These are phyloP conservation scores for Citrus inodora DNA, from an alignment of 345 rosid species.

Conservation along the genomic window DNA sequence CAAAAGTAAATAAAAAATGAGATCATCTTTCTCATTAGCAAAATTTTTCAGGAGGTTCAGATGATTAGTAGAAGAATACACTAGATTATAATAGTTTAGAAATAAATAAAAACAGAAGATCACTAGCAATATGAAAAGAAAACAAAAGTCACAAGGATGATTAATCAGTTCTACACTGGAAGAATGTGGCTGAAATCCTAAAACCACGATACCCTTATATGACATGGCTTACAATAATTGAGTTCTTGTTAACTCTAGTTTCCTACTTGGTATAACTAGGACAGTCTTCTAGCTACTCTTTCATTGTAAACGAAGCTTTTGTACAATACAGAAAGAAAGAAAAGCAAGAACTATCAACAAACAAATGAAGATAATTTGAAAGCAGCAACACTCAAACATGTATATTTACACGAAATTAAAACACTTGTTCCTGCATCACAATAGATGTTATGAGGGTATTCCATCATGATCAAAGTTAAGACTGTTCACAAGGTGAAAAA, in stretches of 20 bases:
- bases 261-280: background rate
- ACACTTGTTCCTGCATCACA: background rate
- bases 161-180: background rate
- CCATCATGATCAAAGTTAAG: background rate
- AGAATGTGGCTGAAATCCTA: background rate
- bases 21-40: conserved; percentile 20
- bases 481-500: background rate
- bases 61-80: background rate
- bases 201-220: background rate
- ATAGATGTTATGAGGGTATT: background rate
- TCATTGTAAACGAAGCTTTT: background rate
- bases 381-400: background rate
- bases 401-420: background rate
- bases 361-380: background rate
- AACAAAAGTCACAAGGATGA: background rate
- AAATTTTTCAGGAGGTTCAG: background rate
- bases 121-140: background rate
- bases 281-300: background rate
- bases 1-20: conserved; percentile 16
- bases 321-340: background rate
- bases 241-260: background rate
- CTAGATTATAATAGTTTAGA: background rate
- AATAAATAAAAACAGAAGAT: background rate
- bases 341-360: background rate
- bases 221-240: background rate